Conservation (phyloP, 192 early-diverging fungal genomes). For the Umbelopsis ramanniana region DNA sequence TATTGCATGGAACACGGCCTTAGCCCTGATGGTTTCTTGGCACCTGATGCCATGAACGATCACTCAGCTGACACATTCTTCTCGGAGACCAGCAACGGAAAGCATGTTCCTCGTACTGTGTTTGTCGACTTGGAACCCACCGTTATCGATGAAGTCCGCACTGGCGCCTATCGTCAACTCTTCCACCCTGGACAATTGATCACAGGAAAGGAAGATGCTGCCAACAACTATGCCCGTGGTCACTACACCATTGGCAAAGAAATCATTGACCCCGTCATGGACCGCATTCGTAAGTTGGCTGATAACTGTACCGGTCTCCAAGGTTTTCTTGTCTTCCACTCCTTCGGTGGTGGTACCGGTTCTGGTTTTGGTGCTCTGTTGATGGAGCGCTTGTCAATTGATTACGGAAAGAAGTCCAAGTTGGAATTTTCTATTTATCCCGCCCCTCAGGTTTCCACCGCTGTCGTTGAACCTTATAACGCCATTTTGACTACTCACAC, state of each 20-base stretch:
- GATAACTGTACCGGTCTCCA: constrained; percentile 55
- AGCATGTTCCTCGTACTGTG: constrained; percentile 51
- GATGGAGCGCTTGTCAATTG: constrained; percentile 51
- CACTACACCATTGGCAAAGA: constrained; percentile 62
- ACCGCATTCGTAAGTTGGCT: constrained; percentile 53
- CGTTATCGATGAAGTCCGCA: constrained; percentile 53
- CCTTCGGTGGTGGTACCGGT: constrained; percentile 63
- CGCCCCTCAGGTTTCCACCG: constrained; percentile 61
- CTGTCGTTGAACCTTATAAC: constrained; percentile 83
- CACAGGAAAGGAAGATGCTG: constrained; percentile 58
- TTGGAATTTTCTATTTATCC: constrained; percentile 54
- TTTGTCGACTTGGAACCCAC: constrained; percentile 56
- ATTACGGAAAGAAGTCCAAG: constrained; percentile 58
- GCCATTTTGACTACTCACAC: constrained; percentile 73
- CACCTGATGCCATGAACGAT: constrained; percentile 36
- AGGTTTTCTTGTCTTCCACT: constrained; percentile 60
- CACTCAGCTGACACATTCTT: constrained; percentile 51
- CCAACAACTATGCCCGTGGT: constrained; percentile 62
- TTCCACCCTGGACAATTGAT: constrained; percentile 58
- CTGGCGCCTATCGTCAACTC: constrained; percentile 49
- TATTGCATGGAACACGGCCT: constrained; percentile 45
- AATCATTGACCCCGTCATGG: constrained; percentile 52
- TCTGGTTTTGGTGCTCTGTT: constrained; percentile 55
- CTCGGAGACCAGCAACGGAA: constrained; percentile 46
- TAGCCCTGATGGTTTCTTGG: constrained; percentile 42